Percentiles rank a stretch among this genome's conserved stretches.
Conservation (phyloP, 371 early-diverging fungal genomes). For the Mucor velutinosus region DNA sequence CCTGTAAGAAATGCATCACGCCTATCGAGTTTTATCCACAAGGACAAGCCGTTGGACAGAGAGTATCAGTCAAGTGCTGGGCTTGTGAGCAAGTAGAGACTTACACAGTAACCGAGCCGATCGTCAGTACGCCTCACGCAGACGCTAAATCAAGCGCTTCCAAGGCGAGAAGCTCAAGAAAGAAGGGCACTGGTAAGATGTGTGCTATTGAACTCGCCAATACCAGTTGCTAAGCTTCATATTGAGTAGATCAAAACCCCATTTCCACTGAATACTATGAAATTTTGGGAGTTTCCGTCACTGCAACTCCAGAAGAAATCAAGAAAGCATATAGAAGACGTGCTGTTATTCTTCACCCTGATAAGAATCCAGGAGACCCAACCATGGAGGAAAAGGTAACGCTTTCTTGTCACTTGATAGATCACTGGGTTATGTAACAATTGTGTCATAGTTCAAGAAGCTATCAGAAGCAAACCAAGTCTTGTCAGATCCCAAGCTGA, state of each 20-base stretch:
- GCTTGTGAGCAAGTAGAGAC: conserved; percentile 49
- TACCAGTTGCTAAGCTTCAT: background rate
- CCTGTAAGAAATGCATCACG: conserved; percentile 43
- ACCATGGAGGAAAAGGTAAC: conserved; percentile 84
- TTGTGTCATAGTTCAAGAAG: conserved; percentile 68
- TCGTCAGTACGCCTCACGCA: conserved; percentile 29
- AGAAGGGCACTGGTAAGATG: conserved; percentile 53
- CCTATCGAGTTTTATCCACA: conserved; percentile 46
- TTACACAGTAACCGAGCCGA: conserved; percentile 52
- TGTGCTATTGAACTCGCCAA: background rate
- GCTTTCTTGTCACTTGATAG: background rate
- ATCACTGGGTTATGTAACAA: background rate
- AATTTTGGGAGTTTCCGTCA: conserved; percentile 78
- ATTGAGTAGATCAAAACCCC: conserved; percentile 63
- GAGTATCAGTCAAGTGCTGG: conserved; percentile 56
- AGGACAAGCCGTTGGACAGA: conserved; percentile 22
- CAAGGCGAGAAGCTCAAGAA: conserved; percentile 32
- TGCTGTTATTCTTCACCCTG: conserved; percentile 95
- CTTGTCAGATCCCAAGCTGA: conserved; percentile 80
- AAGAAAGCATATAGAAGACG: conserved; percentile 93
- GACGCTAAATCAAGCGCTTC: conserved; percentile 15
- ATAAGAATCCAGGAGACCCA: conserved; percentile 85
- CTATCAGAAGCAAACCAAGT: conserved; percentile 93
- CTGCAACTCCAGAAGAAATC: conserved; percentile 87
- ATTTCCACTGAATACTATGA: conserved; percentile 83